These are phyloP conservation scores for Endocladia muricata DNA, from an alignment of 31 red algal species.

Conservation along the genomic window DNA sequence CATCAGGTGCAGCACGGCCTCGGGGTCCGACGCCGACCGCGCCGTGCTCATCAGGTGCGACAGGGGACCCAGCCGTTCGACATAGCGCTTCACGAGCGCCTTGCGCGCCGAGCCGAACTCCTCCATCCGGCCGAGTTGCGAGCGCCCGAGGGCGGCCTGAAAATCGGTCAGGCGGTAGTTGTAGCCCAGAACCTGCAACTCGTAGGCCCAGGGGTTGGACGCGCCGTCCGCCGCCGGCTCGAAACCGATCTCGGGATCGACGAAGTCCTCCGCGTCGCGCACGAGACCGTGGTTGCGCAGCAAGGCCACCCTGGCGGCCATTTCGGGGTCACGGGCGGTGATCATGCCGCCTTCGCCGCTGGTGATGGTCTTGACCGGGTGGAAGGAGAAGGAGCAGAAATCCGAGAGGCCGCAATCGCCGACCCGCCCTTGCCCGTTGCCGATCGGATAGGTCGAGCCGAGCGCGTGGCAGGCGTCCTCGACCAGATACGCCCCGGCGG, in stretches of 20 bases:
- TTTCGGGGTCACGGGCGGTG: not conserved
- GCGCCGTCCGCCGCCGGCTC: not conserved
- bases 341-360: conserved; percentile 16
- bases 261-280: not conserved
- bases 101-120: not conserved
- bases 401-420: not conserved
- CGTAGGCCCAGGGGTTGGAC: not conserved
- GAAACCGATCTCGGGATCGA: too few species aligned
- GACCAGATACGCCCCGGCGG: not conserved
- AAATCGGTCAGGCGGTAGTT: conserved; percentile 8
- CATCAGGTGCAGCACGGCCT: not conserved
- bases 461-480: conserved; percentile 8
- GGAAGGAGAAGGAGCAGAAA: conserved; percentile 9
- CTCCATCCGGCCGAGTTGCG: not conserved
- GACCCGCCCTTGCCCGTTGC: not conserved
- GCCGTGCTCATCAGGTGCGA: not conserved
- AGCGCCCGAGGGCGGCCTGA: not conserved
- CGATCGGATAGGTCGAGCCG: not conserved
- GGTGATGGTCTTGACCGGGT: conserved; percentile 19
- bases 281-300: not conserved
- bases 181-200: not conserved
- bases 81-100: not conserved
- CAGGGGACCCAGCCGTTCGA: not conserved
- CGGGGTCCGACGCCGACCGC: not conserved
- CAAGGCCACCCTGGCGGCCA: not conserved